Conservation (phyloP, 1,284 basidiomycete genomes). For the Ganoderma leucocontextum region DNA sequence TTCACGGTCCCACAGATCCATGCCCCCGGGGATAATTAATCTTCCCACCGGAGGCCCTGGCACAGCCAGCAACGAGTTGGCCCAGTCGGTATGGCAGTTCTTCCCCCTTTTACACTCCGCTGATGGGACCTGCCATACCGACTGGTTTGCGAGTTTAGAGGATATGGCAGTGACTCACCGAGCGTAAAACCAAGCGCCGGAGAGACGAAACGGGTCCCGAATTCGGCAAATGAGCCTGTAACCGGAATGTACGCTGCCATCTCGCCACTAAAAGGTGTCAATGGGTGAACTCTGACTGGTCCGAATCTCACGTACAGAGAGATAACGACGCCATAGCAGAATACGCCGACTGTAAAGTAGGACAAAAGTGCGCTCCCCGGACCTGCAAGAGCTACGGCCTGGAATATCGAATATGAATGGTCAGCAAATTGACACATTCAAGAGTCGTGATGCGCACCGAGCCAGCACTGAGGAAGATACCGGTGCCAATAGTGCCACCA, state of each 20-base stretch:
- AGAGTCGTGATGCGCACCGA: constrained; percentile 41
- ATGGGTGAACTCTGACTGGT: background rate
- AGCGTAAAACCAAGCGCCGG: constrained; percentile 43
- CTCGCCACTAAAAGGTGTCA: constrained; percentile 51
- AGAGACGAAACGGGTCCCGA: constrained; percentile 47
- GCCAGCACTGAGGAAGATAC: constrained; percentile 63
- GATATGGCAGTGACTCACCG: constrained; percentile 26
- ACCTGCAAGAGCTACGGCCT: constrained; percentile 54
- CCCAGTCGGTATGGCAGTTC: too few relatives aligned
- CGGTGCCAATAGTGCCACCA: constrained; percentile 61
- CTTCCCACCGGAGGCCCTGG: too few relatives aligned
- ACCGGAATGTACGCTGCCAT: constrained; percentile 62
- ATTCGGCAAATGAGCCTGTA: constrained; percentile 60
- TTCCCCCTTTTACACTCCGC: too few relatives aligned
- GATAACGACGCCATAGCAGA: constrained; percentile 63
- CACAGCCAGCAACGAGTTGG: too few relatives aligned
- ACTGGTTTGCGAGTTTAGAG: too few relatives aligned
- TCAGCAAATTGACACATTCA: background rate
- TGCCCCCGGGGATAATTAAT: too few relatives aligned
- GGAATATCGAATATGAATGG: background rate
- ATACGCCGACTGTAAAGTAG: constrained; percentile 58
- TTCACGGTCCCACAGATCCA: too few relatives aligned
- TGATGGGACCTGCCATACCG: too few relatives aligned
- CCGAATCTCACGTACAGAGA: constrained; percentile 47
- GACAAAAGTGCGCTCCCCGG: constrained; percentile 59